Percentiles rank a stretch among this genome's conserved stretches.
Evolutionary conservation across 441 rosid genomes (phyloP).

Genomic region (Populus hybrid): DNA sequence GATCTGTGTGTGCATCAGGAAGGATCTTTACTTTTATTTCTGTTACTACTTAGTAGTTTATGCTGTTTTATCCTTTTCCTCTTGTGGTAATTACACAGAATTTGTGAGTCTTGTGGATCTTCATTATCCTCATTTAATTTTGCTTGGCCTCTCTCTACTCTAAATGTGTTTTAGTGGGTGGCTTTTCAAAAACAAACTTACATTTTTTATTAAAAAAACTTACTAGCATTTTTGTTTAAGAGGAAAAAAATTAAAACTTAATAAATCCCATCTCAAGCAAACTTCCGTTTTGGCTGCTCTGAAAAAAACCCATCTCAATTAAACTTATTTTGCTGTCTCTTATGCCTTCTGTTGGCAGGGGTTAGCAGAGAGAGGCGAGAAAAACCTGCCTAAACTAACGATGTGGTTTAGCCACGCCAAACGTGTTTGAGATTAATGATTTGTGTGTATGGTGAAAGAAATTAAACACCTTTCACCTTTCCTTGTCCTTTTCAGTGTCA

Average conservation of each 20-base stretch:
- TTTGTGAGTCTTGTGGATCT: not conserved
- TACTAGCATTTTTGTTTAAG: not conserved
- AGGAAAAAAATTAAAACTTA: not conserved
- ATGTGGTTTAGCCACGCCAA: not conserved
- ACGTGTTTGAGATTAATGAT: not conserved
- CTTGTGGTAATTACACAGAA: not conserved
- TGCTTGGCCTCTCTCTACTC: not conserved
- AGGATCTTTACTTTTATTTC: not conserved
- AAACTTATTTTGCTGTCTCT: not conserved
- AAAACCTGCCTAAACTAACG: not conserved
- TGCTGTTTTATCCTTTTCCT: not conserved
- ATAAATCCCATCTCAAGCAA: conserved; percentile 1
- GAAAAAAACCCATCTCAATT: not conserved
- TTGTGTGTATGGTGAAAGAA: not conserved
- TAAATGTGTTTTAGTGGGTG: not conserved
- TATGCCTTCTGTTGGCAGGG: not conserved
- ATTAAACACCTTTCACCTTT: not conserved
- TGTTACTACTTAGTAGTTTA: not conserved
- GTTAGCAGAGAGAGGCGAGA: not conserved
- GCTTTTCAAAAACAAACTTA: not conserved
- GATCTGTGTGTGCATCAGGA: conserved; percentile 4
- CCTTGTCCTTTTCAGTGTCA: not conserved
- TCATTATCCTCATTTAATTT: not conserved
- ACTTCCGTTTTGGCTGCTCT: not conserved
- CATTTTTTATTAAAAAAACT: not conserved